These are phyloP conservation scores for Starmerella sp. DNA, from an alignment of 805 yeast genomes.

Conservation along the genomic window DNA sequence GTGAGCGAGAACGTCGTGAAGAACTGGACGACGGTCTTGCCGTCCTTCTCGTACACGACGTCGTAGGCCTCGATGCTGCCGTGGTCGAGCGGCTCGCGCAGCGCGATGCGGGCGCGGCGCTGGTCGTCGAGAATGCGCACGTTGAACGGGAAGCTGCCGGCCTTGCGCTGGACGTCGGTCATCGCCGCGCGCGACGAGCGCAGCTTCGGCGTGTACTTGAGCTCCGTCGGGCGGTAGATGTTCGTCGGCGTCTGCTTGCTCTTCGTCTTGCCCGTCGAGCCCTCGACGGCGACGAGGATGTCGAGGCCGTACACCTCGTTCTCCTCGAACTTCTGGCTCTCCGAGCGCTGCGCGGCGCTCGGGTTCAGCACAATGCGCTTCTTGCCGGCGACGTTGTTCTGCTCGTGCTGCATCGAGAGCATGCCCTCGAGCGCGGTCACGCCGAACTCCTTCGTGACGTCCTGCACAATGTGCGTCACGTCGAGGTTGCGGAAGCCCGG, in stretches of 20 bases:
- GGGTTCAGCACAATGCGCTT: constrained; percentile 71
- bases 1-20: constrained; percentile 68
- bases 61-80: constrained; percentile 58
- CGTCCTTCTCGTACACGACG: constrained; percentile 54
- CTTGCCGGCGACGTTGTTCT: constrained; percentile 58
- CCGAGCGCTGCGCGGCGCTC: constrained; percentile 50
- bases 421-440: constrained; percentile 61
- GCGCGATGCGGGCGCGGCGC: constrained; percentile 60
- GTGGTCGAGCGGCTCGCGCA: constrained; percentile 61
- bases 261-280: constrained; percentile 42
- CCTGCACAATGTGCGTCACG: constrained; percentile 53
- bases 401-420: constrained; percentile 61
- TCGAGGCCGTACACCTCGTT: constrained; percentile 72
- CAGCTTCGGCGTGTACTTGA: constrained; percentile 53
- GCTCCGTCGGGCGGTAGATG: constrained; percentile 59
- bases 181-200: constrained; percentile 57
- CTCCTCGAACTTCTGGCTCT: constrained; percentile 54
- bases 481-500: constrained; percentile 66
- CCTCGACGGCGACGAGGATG: constrained; percentile 54
- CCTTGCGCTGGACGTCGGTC: constrained; percentile 56
- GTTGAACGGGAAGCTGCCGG: constrained; percentile 58
- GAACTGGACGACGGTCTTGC: constrained; percentile 55
- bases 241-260: constrained; percentile 51
- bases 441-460: constrained; percentile 49
- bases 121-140: constrained; percentile 56